Evolutionary conservation across 208 protist genomes (phyloP).

Genomic region (Acanthamoeba quina): DNA sequence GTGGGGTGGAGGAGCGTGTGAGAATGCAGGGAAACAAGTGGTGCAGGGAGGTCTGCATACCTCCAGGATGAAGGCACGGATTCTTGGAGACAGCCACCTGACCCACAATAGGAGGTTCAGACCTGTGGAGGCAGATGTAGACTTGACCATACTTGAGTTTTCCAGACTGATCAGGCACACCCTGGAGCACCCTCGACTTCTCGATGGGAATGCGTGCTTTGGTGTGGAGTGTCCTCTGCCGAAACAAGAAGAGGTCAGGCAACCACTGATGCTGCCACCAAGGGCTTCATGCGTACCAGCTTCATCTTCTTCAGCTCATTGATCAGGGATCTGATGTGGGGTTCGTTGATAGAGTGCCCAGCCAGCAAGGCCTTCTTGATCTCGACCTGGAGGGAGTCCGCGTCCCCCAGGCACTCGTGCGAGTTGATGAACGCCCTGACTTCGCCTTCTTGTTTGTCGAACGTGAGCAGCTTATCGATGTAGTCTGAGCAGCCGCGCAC

Average conservation of each 20-base stretch:
- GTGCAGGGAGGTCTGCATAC: not conserved
- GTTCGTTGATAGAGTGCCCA: conserved; percentile 21
- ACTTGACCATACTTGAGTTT: conserved; percentile 11
- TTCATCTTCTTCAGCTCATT: not conserved
- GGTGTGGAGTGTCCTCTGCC: not conserved
- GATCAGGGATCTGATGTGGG: not conserved
- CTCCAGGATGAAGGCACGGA: conserved; percentile 53
- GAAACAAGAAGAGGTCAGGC: not conserved
- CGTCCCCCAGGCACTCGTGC: not conserved
- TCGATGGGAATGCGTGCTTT: not conserved
- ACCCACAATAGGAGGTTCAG: not conserved
- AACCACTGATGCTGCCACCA: not conserved
- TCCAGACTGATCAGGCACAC: not conserved
- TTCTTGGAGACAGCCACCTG: conserved; percentile 32
- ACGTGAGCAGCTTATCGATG: not conserved
- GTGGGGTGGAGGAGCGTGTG: not conserved
- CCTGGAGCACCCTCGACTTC: not conserved
- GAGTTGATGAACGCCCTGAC: not conserved
- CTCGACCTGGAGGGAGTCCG: not conserved
- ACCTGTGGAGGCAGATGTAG: not conserved
- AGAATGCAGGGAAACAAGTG: not conserved
- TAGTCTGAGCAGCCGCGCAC: not conserved
- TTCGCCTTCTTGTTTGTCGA: not conserved
- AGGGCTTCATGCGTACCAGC: not conserved
- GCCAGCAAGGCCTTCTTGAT: conserved; percentile 1